Evolutionary conservation across 129 eudicot genomes (phyloP).

Genomic region (Tagetes erecta): DNA sequence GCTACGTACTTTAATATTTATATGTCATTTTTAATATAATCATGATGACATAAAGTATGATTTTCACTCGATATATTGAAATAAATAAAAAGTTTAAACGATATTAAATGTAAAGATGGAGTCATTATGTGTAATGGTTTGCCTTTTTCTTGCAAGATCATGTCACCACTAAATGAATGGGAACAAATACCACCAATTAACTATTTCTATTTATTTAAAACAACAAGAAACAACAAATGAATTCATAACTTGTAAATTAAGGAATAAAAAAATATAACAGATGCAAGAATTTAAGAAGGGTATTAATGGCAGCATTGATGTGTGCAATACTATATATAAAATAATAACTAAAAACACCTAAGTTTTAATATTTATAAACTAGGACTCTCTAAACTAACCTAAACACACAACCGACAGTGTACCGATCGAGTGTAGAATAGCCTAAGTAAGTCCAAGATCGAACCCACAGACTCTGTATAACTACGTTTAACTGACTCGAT

Average conservation of each 20-base stretch:
- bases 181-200: constrained; percentile 17
- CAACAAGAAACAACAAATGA: constrained; percentile 11
- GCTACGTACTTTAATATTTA: not conserved
- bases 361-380: no score
- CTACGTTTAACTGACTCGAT: no score
- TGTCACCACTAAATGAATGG: constrained; percentile 25
- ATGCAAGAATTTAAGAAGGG: constrained; percentile 1
- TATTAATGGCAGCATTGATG: constrained; percentile 2
- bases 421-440: no score
- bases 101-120: constrained; percentile 29
- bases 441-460: no score
- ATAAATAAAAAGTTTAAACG: not conserved
- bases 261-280: constrained; percentile 13
- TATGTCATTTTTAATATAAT: not conserved
- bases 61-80: constrained; percentile 6
- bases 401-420: no score
- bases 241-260: not conserved
- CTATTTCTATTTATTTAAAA: not conserved
- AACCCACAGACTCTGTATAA: no score
- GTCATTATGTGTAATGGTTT: constrained; percentile 31
- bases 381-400: no score
- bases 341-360: no score
- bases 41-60: constrained; percentile 18
- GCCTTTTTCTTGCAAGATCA: constrained; percentile 29
- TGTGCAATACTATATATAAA: no score